Base-by-base conservation (phyloP, 2,329 filamentous ascomycete species). In the Fusarium virguliforme region DNA sequence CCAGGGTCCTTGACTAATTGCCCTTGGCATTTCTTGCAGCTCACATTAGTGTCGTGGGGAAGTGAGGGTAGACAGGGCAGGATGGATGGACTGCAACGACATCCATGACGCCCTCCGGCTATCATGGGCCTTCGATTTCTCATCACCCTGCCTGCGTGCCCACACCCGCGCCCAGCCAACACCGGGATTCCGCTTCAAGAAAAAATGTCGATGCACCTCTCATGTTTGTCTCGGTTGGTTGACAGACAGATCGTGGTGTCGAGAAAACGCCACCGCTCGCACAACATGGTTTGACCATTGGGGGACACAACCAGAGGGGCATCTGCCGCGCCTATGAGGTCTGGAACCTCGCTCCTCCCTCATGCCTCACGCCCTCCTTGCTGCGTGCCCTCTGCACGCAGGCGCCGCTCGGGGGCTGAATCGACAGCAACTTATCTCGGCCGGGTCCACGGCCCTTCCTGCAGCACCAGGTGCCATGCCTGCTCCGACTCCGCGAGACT, bases 1-100 rank as follows among this genome's bases (percentile, higher is more conserved):
- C 69, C 40, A 43, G 69, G 69, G 55, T 43, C 69, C 69, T 70
- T 63, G 66, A 54, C 57, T 58, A 56, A 61, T 64, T 40, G 46
- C 40, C 38, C 67, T 66, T 71, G 70, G 41, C 60, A 72, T 72
- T 72, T 73, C 70, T 72, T 72, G 70, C 70, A 72, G 70, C 63
- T 68, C 41, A 65, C 66, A 72, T 72, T 72, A 70, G 70, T 62
- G 63, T 48, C 43, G 58, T 65, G 41, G 28, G 58, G 62, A 56
- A 50, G 40, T 50, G 62, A 60, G 43, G 30, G 38, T 38, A 30
- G 63, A 18, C 18, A 18, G 18, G 18, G 18, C 18, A 18, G 18
- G 18, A 18, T 18, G 18, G 18, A 18, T 18, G 18, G 54, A 41
- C 60, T 55, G 51, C 56, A 41, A 59, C 62, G 35, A 67, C 51